Evolutionary conservation across 371 early-diverging fungal genomes (phyloP).

Genomic region (Capillidium heterosporum): DNA sequence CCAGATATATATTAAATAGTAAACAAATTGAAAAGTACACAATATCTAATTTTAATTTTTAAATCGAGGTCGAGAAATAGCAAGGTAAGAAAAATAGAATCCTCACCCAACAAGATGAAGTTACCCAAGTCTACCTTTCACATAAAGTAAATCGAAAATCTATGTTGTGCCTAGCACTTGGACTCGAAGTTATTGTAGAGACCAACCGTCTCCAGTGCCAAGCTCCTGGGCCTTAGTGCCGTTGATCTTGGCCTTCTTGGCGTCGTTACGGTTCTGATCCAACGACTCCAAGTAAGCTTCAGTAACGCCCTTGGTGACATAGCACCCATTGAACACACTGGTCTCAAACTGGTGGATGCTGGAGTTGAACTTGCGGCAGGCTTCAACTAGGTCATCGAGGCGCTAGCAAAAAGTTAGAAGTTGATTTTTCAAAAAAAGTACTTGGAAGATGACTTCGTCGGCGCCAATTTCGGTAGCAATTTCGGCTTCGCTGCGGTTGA

Average conservation of each 20-base stretch:
- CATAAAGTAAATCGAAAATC: neutral
- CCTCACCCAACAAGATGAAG: too few relatives aligned
- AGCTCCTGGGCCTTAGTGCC: neutral
- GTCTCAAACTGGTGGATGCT: slow-evolving; percentile 68
- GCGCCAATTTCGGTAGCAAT: slow-evolving; percentile 80
- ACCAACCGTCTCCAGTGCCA: slow-evolving; percentile 1
- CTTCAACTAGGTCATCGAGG: slow-evolving; percentile 57
- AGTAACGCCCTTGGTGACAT: slow-evolving; percentile 75
- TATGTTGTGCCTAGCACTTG: neutral
- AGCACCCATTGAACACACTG: slow-evolving; percentile 84
- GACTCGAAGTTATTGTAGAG: slow-evolving; percentile 3
- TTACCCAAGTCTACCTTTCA: too few relatives aligned
- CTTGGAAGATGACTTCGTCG: slow-evolving; percentile 82
- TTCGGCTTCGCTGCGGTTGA: slow-evolving; percentile 50
- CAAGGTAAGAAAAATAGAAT: too few relatives aligned
- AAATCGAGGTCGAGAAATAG: too few relatives aligned
- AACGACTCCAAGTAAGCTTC: slow-evolving; percentile 57
- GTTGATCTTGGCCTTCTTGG: slow-evolving; percentile 15
- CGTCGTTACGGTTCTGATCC: slow-evolving; percentile 39
- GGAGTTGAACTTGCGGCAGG: slow-evolving; percentile 67
- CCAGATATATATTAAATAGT: too few relatives aligned
- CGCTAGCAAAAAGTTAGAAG: slow-evolving; percentile 12
- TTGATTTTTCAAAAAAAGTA: slow-evolving; percentile 2
- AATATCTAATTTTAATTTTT: too few relatives aligned
- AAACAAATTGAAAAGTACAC: too few relatives aligned